Conservation (phyloP, 73 alveolate species). For the Urostyla sp. region DNA sequence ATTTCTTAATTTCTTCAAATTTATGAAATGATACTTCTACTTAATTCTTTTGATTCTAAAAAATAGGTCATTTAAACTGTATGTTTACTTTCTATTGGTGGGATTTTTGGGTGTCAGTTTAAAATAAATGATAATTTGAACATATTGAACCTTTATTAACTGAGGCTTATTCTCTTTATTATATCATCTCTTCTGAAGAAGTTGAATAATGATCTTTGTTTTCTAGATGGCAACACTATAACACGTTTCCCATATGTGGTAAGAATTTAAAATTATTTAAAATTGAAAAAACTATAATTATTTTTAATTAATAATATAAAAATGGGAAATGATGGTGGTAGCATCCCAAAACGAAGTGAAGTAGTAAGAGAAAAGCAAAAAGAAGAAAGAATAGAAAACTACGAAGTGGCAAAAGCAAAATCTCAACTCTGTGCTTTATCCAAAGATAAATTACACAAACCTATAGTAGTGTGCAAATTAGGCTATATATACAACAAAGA, state of each 20-base stretch:
- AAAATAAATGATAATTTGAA: too few species aligned
- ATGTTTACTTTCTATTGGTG: too few species aligned
- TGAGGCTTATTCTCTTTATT: neutral
- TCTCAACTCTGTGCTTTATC: conserved; percentile 83
- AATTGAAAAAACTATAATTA: neutral
- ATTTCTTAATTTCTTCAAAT: too few species aligned
- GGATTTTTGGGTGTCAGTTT: too few species aligned
- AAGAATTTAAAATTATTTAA: conserved; percentile 9
- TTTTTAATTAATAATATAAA: conserved; percentile 28
- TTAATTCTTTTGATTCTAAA: too few species aligned
- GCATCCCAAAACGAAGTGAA: conserved; percentile 88
- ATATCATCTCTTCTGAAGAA: neutral
- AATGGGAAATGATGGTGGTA: conserved; percentile 98
- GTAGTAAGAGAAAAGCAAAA: conserved; percentile 77
- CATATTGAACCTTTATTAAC: too few species aligned
- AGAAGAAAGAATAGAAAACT: conserved; percentile 75
- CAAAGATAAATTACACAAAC: conserved; percentile 85
- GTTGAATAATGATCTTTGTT: conserved; percentile 1
- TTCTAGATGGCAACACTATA: conserved; percentile 39
- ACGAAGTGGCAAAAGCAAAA: conserved; percentile 75
- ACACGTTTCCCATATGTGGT: conserved; percentile 41
- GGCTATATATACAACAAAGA: conserved; percentile 91
- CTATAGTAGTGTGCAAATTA: conserved; percentile 85
- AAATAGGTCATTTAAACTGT: too few species aligned
- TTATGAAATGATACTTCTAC: too few species aligned